phyloP scores from a whole-genome alignment of 257 asterid species.

The Jacaranda mimosifolia region DNA sequence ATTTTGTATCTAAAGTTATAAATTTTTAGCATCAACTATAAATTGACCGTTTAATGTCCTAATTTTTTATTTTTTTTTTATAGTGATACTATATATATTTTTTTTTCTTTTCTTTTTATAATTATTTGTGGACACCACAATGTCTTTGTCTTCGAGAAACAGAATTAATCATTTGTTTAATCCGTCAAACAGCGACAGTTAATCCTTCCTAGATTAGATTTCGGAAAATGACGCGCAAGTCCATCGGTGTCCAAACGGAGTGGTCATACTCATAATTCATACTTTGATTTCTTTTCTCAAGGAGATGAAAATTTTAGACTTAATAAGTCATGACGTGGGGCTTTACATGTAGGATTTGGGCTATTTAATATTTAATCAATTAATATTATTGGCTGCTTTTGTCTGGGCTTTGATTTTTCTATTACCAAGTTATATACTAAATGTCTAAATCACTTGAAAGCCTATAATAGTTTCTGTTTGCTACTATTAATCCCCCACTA shows the following conservation, averaged over 20 bases:
- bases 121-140: too few relatives aligned
- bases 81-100: background rate
- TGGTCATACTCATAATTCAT: constrained; percentile 11
- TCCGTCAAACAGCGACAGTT: constrained; percentile 14
- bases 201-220: background rate
- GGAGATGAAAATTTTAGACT: background rate
- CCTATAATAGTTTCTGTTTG: background rate
- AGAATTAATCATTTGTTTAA: constrained; percentile 23
- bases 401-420: background rate
- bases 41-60: too few relatives aligned
- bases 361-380: background rate
- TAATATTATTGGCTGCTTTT: background rate
- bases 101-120: background rate
- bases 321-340: background rate
- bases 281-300: background rate
- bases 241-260: background rate
- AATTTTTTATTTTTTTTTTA: background rate
- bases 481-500: background rate
- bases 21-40: too few relatives aligned
- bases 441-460: background rate
- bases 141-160: constrained; percentile 5
- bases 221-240: constrained; percentile 13
- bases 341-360: background rate
- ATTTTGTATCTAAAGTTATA: too few relatives aligned
- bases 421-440: background rate